A percentile compares a stretch with the other conserved stretches of the same genome.
phyloP scores from a whole-genome alignment of 176 grass and related monocot genomes.

The Otatea glauca region DNA sequence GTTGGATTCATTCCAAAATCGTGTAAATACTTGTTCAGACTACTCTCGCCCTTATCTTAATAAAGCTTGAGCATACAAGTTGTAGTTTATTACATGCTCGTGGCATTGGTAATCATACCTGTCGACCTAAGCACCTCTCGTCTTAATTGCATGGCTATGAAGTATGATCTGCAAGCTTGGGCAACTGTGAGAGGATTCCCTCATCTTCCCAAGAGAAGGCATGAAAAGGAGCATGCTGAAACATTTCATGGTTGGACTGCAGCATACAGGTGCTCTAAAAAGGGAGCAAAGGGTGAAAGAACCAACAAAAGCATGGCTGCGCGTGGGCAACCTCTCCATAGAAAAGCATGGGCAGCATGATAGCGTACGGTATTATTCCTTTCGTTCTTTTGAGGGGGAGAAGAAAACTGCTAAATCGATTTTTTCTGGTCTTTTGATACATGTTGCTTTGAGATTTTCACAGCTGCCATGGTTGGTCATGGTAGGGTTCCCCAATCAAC shows the following conservation, averaged over 20 bases:
- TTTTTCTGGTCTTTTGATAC: conserved; percentile 31
- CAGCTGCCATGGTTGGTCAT: conserved; percentile 3
- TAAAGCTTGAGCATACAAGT: conserved; percentile 45
- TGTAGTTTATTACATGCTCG: not conserved
- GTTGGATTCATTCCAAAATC: conserved; percentile 22
- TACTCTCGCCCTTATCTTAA: conserved; percentile 33
- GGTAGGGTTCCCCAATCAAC: conserved; percentile 5
- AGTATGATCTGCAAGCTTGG: not conserved
- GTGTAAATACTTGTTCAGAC: conserved; percentile 56
- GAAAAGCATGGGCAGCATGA: conserved; percentile 45
- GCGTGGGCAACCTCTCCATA: conserved; percentile 27
- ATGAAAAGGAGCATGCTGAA: conserved; percentile 35
- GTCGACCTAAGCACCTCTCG: no score
- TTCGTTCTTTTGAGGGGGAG: conserved; percentile 46
- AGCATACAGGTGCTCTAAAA: conserved; percentile 31
- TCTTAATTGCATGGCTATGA: no score
- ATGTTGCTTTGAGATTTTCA: conserved; percentile 23
- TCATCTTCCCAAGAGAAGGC: not conserved
- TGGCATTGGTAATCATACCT: not conserved
- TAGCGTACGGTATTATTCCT: conserved; percentile 20
- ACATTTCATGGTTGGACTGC: not conserved
- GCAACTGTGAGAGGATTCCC: conserved; percentile 9
- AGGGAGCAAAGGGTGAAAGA: not conserved
- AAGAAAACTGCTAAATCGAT: not conserved
- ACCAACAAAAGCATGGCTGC: conserved; percentile 25